Evolutionary conservation across 306 rosid species (phyloP), one percentile per base, ranked within the genome.

Genomic region (Trifolium fragiferum): DNA sequence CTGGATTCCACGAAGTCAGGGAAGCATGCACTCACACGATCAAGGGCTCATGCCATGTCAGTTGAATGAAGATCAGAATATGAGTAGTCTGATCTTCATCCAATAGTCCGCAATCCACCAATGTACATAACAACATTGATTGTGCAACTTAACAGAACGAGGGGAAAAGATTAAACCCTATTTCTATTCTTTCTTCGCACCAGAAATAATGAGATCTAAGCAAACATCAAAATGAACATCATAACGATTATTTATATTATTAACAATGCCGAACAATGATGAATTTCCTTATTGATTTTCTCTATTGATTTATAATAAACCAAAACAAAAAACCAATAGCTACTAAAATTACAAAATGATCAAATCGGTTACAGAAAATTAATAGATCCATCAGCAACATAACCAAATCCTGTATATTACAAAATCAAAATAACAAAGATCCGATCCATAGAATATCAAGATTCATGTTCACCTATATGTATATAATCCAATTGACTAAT

Each of bases 321-420:
- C 11, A 6, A 59, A 13, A 27, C n/a, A 37, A 10, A 10, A 30
- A n/a, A 46, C 14, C 10, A 37, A 66, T 9, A 68, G 14, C 19
- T 21, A 35, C 38, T 21, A 43, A 59, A 19, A 54, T 37, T 69
- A 53, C 77, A 77, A 5, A 69, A 68, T 10, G 44, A 70, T 71
- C 38, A 47, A 66, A 77, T 43, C 11, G 4, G 23, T 18, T 55
- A 27, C 21, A 59, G 20, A 72, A 83, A 65, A 76, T 13, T 67
- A 11, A 78, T 37, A 83, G 88, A 83, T 79, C 83, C 83, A 81
- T 78, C 69, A 64, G 35, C 10, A 76, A n/a, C 51, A 51, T 8
- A 33, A 6, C 8, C 77, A 61, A 46, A 72, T 78, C 46, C 38
- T 61, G 71, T 68, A 59, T 74, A 64, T 49, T 66, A 32, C 10